phyloP scores from a whole-genome alignment of 305 asterid species.

The Lippia alba region DNA sequence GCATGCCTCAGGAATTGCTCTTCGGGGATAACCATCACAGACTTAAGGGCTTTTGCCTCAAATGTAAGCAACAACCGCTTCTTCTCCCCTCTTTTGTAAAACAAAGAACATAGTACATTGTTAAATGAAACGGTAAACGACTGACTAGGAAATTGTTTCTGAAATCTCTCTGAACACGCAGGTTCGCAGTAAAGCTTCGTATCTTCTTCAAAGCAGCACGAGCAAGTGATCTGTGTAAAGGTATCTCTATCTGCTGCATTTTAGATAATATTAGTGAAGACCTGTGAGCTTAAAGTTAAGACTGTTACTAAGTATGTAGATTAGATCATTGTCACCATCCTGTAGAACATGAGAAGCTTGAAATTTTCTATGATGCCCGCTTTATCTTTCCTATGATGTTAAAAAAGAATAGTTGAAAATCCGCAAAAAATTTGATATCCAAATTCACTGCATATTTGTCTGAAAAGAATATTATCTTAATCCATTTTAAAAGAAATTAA shows the following conservation, averaged over 20 bases:
- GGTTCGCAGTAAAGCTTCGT: slow-evolving; percentile 93
- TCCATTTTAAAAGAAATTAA: no score
- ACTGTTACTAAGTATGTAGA: background rate
- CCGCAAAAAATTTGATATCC: no score
- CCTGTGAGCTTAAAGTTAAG: background rate
- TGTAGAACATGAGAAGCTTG: background rate
- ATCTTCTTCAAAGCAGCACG: slow-evolving; percentile 79
- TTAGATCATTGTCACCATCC: background rate
- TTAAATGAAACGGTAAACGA: background rate
- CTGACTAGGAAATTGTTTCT: background rate
- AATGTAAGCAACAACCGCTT: slow-evolving; percentile 50
- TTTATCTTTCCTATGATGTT: background rate
- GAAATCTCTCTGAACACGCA: slow-evolving; percentile 38
- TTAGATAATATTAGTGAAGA: background rate
- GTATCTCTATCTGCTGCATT: slow-evolving; percentile 9
- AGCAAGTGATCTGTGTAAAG: slow-evolving; percentile 39
- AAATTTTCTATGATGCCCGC: background rate
- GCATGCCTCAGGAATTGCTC: slow-evolving; percentile 72
- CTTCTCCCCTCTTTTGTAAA: background rate
- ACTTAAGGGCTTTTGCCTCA: slow-evolving; percentile 85
- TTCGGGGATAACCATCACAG: slow-evolving; percentile 72
- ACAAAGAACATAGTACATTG: no score
- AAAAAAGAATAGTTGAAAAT: no score
- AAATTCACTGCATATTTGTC: no score
- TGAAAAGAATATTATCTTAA: no score